Conservation (phyloP, 106 monocot species). For the Allium fistulosum region DNA sequence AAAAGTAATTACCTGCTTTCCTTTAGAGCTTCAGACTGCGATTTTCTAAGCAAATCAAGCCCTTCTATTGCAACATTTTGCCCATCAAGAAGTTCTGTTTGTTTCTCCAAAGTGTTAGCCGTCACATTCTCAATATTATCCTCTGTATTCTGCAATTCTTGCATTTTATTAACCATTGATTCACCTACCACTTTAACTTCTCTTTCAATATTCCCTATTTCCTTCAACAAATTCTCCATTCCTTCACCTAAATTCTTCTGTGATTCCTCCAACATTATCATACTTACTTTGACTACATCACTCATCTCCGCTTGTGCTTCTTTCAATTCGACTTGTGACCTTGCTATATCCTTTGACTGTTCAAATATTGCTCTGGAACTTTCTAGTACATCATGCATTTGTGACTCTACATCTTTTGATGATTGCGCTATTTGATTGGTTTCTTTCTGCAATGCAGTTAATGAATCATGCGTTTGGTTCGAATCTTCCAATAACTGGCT, state of each 20-base stretch:
- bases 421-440: slow-evolving; percentile 30
- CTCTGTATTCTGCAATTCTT: slow-evolving; percentile 60
- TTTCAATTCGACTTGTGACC: slow-evolving; percentile 40
- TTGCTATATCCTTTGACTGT: slow-evolving; percentile 47
- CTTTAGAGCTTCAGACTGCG: slow-evolving; percentile 74
- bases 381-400: slow-evolving; percentile 48
- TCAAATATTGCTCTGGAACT: slow-evolving; percentile 52
- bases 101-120: slow-evolving; percentile 56
- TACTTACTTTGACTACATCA: slow-evolving; percentile 36
- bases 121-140: slow-evolving; percentile 49
- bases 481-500: slow-evolving; percentile 50
- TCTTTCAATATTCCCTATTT: slow-evolving; percentile 42
- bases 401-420: slow-evolving; percentile 34
- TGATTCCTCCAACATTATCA: slow-evolving; percentile 41
- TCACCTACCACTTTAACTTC: slow-evolving; percentile 51
- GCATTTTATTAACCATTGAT: slow-evolving; percentile 67
- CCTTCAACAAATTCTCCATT: slow-evolving; percentile 53
- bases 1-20: slow-evolving; percentile 53
- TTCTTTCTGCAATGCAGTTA: slow-evolving; percentile 44
- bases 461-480: slow-evolving; percentile 35
- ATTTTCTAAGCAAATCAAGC: slow-evolving; percentile 53
- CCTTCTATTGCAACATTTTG: slow-evolving; percentile 56
- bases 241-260: slow-evolving; percentile 51
- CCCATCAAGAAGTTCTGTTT: slow-evolving; percentile 55
- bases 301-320: slow-evolving; percentile 52